phyloP scores from a whole-genome alignment of 371 early-diverging fungal genomes.

The Gilbertella persicaria region DNA sequence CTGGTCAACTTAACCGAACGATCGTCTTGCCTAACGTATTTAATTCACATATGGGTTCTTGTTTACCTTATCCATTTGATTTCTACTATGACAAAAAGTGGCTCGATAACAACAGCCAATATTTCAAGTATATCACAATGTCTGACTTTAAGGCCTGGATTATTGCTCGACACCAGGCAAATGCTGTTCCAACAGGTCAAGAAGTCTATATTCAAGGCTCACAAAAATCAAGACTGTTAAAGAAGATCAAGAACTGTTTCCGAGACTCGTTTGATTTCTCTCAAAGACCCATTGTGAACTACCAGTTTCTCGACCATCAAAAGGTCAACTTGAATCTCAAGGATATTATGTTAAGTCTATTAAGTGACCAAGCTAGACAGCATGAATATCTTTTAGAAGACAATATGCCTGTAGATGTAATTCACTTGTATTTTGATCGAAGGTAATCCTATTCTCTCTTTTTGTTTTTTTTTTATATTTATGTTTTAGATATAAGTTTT shows the following conservation, averaged over 20 bases:
- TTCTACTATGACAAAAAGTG: constrained; percentile 36
- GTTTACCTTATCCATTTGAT: constrained; percentile 25
- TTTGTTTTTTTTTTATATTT: constrained; percentile 6
- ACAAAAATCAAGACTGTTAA: constrained; percentile 14
- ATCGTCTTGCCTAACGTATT: constrained; percentile 39
- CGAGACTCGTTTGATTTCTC: constrained; percentile 18
- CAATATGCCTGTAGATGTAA: constrained; percentile 40
- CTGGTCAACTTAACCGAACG: constrained; percentile 30
- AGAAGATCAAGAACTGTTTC: constrained; percentile 23
- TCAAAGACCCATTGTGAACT: constrained; percentile 26
- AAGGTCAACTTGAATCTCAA: constrained; percentile 28
- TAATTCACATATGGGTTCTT: constrained; percentile 32
- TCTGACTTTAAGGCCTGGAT: constrained; percentile 30
- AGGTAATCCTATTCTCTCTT: constrained; percentile 7
- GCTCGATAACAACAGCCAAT: constrained; percentile 13
- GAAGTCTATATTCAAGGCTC: constrained; percentile 33
- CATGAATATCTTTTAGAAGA: constrained; percentile 14
- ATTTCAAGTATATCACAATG: constrained; percentile 37
- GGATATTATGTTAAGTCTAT: constrained; percentile 22
- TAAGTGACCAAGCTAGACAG: constrained; percentile 35
- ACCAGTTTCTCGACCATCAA: constrained; percentile 28
- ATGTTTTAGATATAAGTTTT: constrained; percentile 35
- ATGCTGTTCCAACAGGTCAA: constrained; percentile 31
- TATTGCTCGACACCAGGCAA: constrained; percentile 17
- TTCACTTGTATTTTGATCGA: constrained; percentile 46